Base-by-base conservation (phyloP, 495 filamentous ascomycete species). In the Corynascus novoguineensis region DNA sequence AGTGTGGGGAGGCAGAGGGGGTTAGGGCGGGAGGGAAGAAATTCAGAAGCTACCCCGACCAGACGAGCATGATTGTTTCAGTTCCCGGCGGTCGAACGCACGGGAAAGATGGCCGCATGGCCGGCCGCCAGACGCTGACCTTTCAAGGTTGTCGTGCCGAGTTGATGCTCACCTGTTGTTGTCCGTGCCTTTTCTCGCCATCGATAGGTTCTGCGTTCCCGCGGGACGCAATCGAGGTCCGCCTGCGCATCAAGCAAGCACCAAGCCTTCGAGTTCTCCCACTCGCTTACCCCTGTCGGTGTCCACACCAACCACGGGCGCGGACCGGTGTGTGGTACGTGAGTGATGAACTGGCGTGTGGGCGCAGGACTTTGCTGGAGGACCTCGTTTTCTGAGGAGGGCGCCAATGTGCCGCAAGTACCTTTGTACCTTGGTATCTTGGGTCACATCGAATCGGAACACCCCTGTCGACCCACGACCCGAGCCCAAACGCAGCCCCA, bases 391-490 rank as follows among this genome's bases (percentile, higher is more conserved):
- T 58, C 50, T 32, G 11, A 48, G n/a, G 66, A 66, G 66, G 66
- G 37, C 61, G 58, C 66, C 66, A 57, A 67, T 51, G 56, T 59
- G n/a, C n/a, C n/a, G n/a, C n/a, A n/a, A n/a, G n/a, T n/a, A 60
- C 58, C 58, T 15, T 47, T 52, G 44, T 57, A 51, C 53, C 49
- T 57, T 12, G 31, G 35, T 56, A 50, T 50, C 52, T 58, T 24
- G n/a, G 58, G 37, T 48, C 50, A 22, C 57, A 38, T 24, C 50
- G 31, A n/a, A n/a, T n/a, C 29, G 5, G n/a, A 17, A 29, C 49
- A 49, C 53, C 50, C 51, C 32, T 55, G 55, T 55, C 34, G 31
- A 49, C 50, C 45, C 31, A 31, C 34, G 31, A 49, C 50, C 45
- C 31, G 35, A 41, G 42, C 58, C 58, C 47, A 56, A 47, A 55